phyloP scores from a whole-genome alignment of 345 rosid genomes.

The Salix suchowensis region DNA sequence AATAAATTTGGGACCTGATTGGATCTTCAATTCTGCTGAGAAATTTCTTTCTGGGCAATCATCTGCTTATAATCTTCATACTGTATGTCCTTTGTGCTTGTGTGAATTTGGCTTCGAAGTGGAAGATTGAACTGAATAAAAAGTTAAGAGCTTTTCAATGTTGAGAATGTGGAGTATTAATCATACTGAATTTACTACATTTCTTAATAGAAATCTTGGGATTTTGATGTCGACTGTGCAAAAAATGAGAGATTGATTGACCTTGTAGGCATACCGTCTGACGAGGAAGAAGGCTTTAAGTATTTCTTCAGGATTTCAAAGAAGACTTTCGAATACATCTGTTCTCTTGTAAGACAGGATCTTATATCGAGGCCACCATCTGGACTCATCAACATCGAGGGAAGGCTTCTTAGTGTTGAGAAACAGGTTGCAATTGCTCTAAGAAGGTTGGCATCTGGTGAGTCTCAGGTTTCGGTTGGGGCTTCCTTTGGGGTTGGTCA shows the following conservation, averaged over 20 bases:
- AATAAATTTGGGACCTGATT: background rate
- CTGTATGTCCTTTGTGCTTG: background rate
- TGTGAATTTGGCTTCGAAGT: background rate
- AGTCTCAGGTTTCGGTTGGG: conserved; percentile 93
- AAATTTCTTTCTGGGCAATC: background rate
- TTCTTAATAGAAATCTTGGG: too few relatives aligned
- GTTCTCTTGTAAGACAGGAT: conserved; percentile 83
- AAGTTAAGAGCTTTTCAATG: background rate
- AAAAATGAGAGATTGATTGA: background rate
- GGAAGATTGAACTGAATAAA: background rate
- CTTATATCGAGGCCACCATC: conserved; percentile 92
- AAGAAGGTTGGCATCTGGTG: conserved; percentile 86
- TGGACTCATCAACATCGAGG: conserved; percentile 92
- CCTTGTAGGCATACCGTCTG: conserved; percentile 40
- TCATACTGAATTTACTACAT: background rate
- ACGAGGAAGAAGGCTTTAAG: conserved; percentile 88
- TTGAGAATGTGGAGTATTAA: background rate
- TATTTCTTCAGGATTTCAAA: conserved; percentile 79
- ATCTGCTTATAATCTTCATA: background rate
- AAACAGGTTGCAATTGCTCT: conserved; percentile 94
- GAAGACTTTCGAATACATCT: conserved; percentile 77
- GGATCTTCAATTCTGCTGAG: background rate
- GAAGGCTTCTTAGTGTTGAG: conserved; percentile 92
- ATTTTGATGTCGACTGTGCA: background rate
- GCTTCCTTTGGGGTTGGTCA: conserved; percentile 92